Evolutionary conservation across 1,284 basidiomycete species (phyloP), one percentile per base, ranked within the genome.

Genomic region (Sporisorium sorghi): DNA sequence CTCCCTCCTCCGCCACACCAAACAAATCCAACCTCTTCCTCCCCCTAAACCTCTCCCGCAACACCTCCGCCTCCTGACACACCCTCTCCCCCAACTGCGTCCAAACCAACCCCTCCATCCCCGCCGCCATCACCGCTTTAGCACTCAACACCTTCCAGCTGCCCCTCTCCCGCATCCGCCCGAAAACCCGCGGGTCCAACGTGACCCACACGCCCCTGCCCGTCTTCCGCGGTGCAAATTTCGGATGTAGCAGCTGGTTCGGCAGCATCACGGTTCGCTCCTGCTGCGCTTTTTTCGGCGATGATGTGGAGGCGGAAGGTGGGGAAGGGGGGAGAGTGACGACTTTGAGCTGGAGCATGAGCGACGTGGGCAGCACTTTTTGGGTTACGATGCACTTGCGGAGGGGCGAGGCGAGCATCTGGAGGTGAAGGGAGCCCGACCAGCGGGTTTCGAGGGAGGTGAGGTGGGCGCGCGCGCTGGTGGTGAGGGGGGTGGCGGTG

Each of bases 341-440:
- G 10, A 58, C 17, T 53, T 74, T 74, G 24, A 74, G 49, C 23
- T 59, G 58, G 11, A 74, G 1, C 55, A 74, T 30, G 14, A 76
- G 62, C 2, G 57, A 35, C 1, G 64, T 58, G 3, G 71, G 71
- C 1, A 68, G 33, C 8, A 58, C n/a, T 24, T 65, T 68, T 32
- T 33, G 24, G 14, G 71, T 64, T 2, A 68, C 71, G 50, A 60
- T 42, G 53, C 71, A 73, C n/a, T 64, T 67, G n/a, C 71, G 64
- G 0, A 73, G 46, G 0, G 71, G 71, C 0, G 32, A 3, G 2
- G 60, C 19, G 12, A 73, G 71, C 65, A 73, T 64, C 8, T n/a
- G 9, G 7, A 73, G 57, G 40, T 64, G 53, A 2, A 68, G 3
- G 6, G 71, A 73, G 24, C 53, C 53, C 2, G 42, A 28, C 71